phyloP scores from a whole-genome alignment of 2,329 filamentous ascomycete species.

The Trichophyton equinum region DNA sequence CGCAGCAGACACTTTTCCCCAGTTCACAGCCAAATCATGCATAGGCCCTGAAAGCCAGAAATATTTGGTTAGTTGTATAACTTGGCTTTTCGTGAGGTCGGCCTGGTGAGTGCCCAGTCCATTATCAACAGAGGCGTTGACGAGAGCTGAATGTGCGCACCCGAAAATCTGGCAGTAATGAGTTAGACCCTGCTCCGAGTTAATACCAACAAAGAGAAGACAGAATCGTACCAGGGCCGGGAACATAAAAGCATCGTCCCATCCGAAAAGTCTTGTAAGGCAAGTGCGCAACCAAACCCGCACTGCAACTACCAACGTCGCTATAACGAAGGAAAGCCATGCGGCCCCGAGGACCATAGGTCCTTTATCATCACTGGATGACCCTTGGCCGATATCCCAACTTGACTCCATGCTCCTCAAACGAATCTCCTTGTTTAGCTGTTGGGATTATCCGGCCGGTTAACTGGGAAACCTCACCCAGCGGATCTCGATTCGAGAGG shows the following conservation, averaged over 20 bases:
- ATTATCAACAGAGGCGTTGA: slow-evolving; percentile 5
- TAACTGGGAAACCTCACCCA: not conserved
- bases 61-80: slow-evolving; percentile 8
- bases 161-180: slow-evolving; percentile 2
- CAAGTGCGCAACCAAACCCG: slow-evolving; percentile 5
- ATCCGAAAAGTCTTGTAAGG: slow-evolving; percentile 6
- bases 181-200: not conserved
- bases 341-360: slow-evolving; percentile 3
- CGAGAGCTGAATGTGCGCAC: slow-evolving; percentile 1
- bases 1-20: slow-evolving; percentile 9
- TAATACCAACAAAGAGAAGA: not conserved
- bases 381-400: not conserved
- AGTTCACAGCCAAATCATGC: slow-evolving; percentile 8
- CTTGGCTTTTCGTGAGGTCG: slow-evolving; percentile 4
- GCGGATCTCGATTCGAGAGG: not conserved
- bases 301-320: slow-evolving; percentile 2
- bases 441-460: not conserved
- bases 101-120: slow-evolving; percentile 7
- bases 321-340: slow-evolving; percentile 5
- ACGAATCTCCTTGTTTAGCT: not conserved
- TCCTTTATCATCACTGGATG: slow-evolving; percentile 6
- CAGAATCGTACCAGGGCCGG: slow-evolving; percentile 9
- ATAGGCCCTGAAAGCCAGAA: slow-evolving; percentile 9
- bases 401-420: not conserved
- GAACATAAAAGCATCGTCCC: slow-evolving; percentile 9